Evolutionary conservation across 2,329 filamentous ascomycete genomes (phyloP).

Genomic region (Xylariaceae sp.): DNA sequence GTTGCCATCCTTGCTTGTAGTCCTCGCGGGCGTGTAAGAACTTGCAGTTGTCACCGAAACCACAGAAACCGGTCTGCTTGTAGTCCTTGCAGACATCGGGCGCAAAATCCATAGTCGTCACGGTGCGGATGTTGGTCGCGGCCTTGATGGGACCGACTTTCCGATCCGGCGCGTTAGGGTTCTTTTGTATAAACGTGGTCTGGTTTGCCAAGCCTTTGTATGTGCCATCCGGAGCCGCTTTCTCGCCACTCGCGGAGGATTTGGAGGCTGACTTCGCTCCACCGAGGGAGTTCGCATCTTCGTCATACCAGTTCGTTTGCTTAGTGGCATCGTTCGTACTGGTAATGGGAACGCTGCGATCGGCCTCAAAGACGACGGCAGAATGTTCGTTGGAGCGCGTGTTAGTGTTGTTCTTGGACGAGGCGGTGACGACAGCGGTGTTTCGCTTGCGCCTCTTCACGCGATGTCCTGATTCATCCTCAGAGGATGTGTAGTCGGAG

Average conservation of each 20-base stretch:
- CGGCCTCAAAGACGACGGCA: conserved; percentile 53
- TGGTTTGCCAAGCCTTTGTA: conserved; percentile 74
- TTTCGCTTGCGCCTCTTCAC: conserved; percentile 76
- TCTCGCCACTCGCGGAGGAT: conserved; percentile 22
- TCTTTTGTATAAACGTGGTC: conserved; percentile 71
- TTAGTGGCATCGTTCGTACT: conserved; percentile 84
- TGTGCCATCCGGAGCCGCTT: conserved; percentile 49
- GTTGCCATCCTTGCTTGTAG: conserved; percentile 89
- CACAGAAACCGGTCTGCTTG: conserved; percentile 68
- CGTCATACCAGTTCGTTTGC: conserved; percentile 82
- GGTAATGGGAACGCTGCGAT: conserved; percentile 58
- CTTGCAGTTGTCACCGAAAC: conserved; percentile 76
- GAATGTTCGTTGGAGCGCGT: conserved; percentile 38
- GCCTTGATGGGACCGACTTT: conserved; percentile 83
- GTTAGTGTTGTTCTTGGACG: conserved; percentile 45
- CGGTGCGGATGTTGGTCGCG: conserved; percentile 81
- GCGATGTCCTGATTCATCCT: conserved; percentile 69
- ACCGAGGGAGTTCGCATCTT: conserved; percentile 58
- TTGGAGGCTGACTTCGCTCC: conserved; percentile 43
- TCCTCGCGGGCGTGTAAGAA: conserved; percentile 72
- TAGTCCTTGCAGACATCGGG: conserved; percentile 96
- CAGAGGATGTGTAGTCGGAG: conserved; percentile 63
- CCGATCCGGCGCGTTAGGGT: conserved; percentile 64
- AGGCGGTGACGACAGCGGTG: conserved; percentile 59
- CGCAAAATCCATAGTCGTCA: conserved; percentile 85